Conservation (phyloP, 2,329 filamentous ascomycete genomes). For the Alternaria incomplexa region DNA sequence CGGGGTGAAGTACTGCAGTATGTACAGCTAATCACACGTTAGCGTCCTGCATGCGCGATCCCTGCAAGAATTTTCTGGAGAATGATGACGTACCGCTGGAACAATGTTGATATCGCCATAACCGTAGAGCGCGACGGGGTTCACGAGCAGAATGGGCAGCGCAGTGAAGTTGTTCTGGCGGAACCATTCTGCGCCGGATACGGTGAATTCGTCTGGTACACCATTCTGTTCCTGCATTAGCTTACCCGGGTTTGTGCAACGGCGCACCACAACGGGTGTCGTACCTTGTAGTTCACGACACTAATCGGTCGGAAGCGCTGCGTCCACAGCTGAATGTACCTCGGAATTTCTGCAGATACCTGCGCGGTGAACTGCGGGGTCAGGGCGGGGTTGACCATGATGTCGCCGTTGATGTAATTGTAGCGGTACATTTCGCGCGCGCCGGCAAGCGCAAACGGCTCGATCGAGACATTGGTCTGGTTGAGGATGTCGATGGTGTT, state of each 20-base stretch:
- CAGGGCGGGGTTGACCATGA: conserved; percentile 27
- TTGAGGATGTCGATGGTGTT: conserved; percentile 46
- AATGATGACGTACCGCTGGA: conserved; percentile 43
- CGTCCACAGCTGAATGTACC: conserved; percentile 43
- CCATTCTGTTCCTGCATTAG: conserved; percentile 41
- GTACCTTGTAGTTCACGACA: conserved; percentile 44
- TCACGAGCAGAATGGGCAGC: conserved; percentile 42
- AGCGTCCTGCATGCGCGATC: conserved; percentile 30
- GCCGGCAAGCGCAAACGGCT: conserved; percentile 42
- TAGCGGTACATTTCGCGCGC: conserved; percentile 41
- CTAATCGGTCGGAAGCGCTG: conserved; percentile 41
- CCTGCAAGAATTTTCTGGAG: conserved; percentile 22
- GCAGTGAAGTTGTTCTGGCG: conserved; percentile 44
- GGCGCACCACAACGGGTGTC: conserved; percentile 9
- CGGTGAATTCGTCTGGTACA: conserved; percentile 43
- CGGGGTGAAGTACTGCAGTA: conserved; percentile 48
- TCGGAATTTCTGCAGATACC: conserved; percentile 40
- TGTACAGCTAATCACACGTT: conserved; percentile 45
- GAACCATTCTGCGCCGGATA: conserved; percentile 45
- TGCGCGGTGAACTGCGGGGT: conserved; percentile 31
- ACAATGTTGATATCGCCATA: conserved; percentile 48
- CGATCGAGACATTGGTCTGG: conserved; percentile 38
- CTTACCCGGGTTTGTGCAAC: conserved; percentile 8
- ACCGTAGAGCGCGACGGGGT: conserved; percentile 46
- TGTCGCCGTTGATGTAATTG: conserved; percentile 42